Evolutionary conservation across 1,284 basidiomycete genomes (phyloP), one percentile per base, ranked within the genome.

Genomic region (Pseudozyma tsukubaensis): DNA sequence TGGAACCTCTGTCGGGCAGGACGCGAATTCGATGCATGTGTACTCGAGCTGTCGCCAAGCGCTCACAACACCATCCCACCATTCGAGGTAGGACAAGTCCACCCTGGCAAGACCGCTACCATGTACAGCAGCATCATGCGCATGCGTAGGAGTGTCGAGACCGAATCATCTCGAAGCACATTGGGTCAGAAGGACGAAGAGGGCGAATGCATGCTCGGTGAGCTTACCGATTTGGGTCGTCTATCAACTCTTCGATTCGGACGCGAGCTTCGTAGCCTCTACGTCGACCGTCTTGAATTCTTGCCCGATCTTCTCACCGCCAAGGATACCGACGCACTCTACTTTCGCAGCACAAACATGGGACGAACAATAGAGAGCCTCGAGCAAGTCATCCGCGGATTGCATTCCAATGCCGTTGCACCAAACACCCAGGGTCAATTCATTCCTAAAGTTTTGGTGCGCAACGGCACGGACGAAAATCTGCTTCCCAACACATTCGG

Each of bases 141-240:
- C 50, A 72, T 77, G 57, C 65, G 73, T 34, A 62, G 73, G 42
- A 63, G 72, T 47, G 67, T 80, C 59, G 80, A 77, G 58, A 63
- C 70, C 40, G 67, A 75, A 24, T 51, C 49, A 4, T 50, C 51
- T 14, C 58, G 58, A n/a, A 48, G 64, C 35, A 59, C 63, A 3
- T 50, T n/a, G 4, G 66, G 71, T 4, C 49, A 57, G 16, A 39
- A 50, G 11, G 72, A 74, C 29, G 61, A 67, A 29, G 54, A 67
- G n/a, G 81, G 82, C 39, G 78, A 82, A 50, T 83, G 82, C 82
- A 85, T 93, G 60, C 85, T 92, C 14, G 92, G 92, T 34, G 92
- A 93, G 81, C 85, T 94, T 70, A 93, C 92, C 10, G 92, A 94
- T 78, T 73, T 91, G 6, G 92, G 92, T 36, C 87, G 90, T 79